Conservation (phyloP, 2,329 filamentous ascomycete species). For the Magnaporthiopsis rhizophila region DNA sequence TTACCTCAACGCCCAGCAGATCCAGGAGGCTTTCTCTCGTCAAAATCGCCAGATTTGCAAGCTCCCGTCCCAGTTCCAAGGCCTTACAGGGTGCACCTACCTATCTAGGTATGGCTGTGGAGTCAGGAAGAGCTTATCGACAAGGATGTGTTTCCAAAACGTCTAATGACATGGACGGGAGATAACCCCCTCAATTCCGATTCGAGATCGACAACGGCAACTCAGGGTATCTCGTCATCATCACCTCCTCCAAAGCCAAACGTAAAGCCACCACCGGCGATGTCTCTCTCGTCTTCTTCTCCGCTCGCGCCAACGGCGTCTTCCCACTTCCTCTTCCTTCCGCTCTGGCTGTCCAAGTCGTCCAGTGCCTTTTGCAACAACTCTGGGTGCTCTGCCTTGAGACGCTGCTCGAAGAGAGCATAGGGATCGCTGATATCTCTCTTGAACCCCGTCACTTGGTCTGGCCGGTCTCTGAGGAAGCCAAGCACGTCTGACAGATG, state of each 20-base stretch:
- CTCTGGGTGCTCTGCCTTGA: constrained; percentile 56
- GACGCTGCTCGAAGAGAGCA: constrained; percentile 62
- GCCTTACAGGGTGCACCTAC: too few species aligned
- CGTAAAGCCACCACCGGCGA: constrained; percentile 42
- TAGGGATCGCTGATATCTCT: constrained; percentile 65
- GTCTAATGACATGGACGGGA: not conserved
- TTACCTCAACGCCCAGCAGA: not conserved
- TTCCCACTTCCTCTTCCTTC: constrained; percentile 82
- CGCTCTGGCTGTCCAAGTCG: constrained; percentile 55
- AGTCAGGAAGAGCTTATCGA: not conserved
- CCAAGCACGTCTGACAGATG: constrained; percentile 68
- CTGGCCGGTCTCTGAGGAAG: constrained; percentile 73
- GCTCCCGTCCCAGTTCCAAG: too few species aligned
- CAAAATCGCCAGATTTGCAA: not conserved
- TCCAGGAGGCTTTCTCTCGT: not conserved
- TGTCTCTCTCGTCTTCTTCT: constrained; percentile 21
- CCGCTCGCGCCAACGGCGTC: constrained; percentile 52
- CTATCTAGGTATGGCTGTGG: too few species aligned
- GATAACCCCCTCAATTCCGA: not conserved
- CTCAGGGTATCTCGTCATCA: constrained; percentile 36
- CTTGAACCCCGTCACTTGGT: constrained; percentile 82
- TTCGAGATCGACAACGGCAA: not conserved
- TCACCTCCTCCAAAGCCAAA: constrained; percentile 45
- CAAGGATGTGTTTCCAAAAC: not conserved
- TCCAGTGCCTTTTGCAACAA: constrained; percentile 53